These are phyloP conservation scores for Stagonosporopsis chrysanthemi DNA, from an alignment of 2,329 filamentous ascomycete species.

Conservation along the genomic window DNA sequence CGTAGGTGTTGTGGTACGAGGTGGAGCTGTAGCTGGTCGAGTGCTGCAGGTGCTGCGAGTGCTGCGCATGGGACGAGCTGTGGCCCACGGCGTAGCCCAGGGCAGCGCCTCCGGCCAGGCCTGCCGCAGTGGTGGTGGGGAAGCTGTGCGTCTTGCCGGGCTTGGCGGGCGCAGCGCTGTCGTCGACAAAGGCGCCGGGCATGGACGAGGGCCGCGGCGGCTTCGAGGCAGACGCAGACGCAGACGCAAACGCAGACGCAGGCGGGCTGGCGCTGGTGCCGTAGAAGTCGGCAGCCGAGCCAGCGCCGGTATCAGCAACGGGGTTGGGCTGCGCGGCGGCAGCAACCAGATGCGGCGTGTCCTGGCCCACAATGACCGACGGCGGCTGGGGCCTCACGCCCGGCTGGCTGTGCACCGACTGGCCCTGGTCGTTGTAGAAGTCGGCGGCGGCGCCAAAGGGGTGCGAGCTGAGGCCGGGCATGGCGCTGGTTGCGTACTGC, in stretches of 20 bases:
- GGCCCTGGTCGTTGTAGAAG: constrained; percentile 68
- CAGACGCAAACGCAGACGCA: too few species aligned
- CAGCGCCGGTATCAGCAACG: constrained; percentile 66
- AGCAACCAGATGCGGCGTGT: constrained; percentile 63
- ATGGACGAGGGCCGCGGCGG: constrained; percentile 46
- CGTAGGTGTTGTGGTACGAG: constrained; percentile 26
- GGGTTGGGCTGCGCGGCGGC: constrained; percentile 61
- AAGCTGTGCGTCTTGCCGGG: constrained; percentile 41
- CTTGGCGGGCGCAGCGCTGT: constrained; percentile 37
- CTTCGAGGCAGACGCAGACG: constrained; percentile 34
- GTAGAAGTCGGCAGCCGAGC: constrained; percentile 67
- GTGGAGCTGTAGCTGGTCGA: constrained; percentile 39
- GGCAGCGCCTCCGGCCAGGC: constrained; percentile 51
- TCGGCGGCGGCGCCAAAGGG: constrained; percentile 63
- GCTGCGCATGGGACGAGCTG: constrained; percentile 38
- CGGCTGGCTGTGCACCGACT: constrained; percentile 66
- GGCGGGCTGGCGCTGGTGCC: constrained; percentile 30
- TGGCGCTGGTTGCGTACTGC: constrained; percentile 55
- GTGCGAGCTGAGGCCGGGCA: constrained; percentile 39
- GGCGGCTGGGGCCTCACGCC: constrained; percentile 64
- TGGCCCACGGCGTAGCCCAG: constrained; percentile 52
- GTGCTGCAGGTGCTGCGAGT: too few species aligned
- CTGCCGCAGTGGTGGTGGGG: constrained; percentile 45
- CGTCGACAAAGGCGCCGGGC: constrained; percentile 48
- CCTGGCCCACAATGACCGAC: constrained; percentile 61